Base-by-base conservation (phyloP, 1,284 basidiomycete species). In the Meira nashicola region DNA sequence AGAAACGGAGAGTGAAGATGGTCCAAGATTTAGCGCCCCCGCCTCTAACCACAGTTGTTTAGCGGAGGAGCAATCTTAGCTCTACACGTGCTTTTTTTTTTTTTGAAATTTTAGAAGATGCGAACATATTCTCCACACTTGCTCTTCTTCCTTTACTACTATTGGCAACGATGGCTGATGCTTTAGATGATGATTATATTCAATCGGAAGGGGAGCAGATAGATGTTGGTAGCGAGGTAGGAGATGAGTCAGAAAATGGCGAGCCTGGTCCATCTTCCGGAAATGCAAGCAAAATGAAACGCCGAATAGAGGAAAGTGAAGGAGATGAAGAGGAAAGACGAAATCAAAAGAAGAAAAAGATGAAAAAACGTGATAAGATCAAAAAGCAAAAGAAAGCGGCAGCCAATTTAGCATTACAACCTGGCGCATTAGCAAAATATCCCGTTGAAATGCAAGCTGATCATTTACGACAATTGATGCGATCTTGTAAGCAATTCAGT, bases 361-460 rank as follows among this genome's bases (percentile, higher is more conserved):
- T 38, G 53, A 50, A 72, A 57, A 66, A 66, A 53, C 67, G 65
- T 54, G 70, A 67, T 25, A 65, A 65, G 50, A 63, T 43, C 58
- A 67, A 17, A 71, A 72, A 55, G 61, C 66, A 39, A 68, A 72
- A 53, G 37, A 41, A 59, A 46, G 50, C 57, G n/a, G 14, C 15
- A 1, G 17, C n/a, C 14, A 19, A 64, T 15, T 53, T 62, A n/a
- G 57, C 62, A 37, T 58, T 60, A 56, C 58, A 59, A 14, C 47
- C 59, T 1, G 62, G 64, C n/a, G 65, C 67, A 11, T 57, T 71
- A 14, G 67, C 67, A 14, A 55, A 61, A 12, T 64, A 65, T 38
- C 70, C 70, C 1, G 48, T 60, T 3, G 68, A 70, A 43, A 59
- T 70, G 62, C 73, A 76, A 43, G 72, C 73, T 38, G 73, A 76